These are phyloP conservation scores for Lachnum nothofagi DNA, from an alignment of 2,329 filamentous ascomycete genomes.

Conservation along the genomic window DNA sequence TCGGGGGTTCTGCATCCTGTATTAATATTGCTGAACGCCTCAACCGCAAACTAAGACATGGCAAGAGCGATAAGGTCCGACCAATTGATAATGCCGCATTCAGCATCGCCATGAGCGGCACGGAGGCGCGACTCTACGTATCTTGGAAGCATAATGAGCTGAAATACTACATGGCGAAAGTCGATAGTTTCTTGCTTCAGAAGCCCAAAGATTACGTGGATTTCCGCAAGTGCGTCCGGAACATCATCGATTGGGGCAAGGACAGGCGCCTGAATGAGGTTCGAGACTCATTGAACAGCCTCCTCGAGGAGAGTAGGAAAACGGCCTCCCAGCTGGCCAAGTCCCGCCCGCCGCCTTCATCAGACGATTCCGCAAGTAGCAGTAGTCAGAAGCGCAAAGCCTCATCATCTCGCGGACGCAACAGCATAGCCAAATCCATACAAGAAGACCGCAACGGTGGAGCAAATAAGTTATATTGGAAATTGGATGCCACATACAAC, in stretches of 20 bases:
- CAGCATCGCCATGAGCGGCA: slow-evolving; percentile 32
- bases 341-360: slow-evolving; percentile 11
- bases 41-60: slow-evolving; percentile 19
- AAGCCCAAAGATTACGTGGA: slow-evolving; percentile 27
- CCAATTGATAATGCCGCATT: slow-evolving; percentile 31
- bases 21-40: slow-evolving; percentile 30
- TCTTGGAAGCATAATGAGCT: slow-evolving; percentile 34
- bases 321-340: slow-evolving; percentile 17
- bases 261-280: slow-evolving; percentile 30
- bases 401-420: slow-evolving; percentile 9
- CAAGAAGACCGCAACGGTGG: neutral
- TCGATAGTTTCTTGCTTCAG: slow-evolving; percentile 32
- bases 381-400: slow-evolving; percentile 1
- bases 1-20: slow-evolving; percentile 32
- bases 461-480: neutral
- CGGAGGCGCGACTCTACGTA: slow-evolving; percentile 27
- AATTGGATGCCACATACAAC: slow-evolving; percentile 7
- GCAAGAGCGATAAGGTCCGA: slow-evolving; percentile 17
- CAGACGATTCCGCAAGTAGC: slow-evolving; percentile 23
- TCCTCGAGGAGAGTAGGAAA: slow-evolving; percentile 23
- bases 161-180: slow-evolving; percentile 30
- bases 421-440: slow-evolving; percentile 2
- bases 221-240: slow-evolving; percentile 33
- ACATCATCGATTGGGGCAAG: slow-evolving; percentile 37
- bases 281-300: slow-evolving; percentile 18